These are phyloP conservation scores for Heliamphora ciliata DNA, from an alignment of 179 eudicot species.

Conservation along the genomic window DNA sequence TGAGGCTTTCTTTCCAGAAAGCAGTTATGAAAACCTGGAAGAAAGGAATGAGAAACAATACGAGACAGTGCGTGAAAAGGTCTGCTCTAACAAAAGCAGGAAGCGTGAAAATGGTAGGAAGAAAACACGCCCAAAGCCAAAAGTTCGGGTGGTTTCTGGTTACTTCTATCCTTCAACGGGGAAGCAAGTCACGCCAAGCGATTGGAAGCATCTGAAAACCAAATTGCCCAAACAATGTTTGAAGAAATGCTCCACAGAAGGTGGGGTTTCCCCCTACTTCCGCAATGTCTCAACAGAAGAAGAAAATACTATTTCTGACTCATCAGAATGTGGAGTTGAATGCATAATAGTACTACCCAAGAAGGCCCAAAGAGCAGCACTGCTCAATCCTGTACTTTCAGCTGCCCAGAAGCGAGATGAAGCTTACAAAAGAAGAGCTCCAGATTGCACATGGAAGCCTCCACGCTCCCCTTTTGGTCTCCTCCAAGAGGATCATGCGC, in stretches of 20 bases:
- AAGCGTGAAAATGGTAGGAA: not conserved
- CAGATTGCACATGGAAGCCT: slow-evolving; percentile 66
- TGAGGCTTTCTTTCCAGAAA: not conserved
- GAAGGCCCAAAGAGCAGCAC: not conserved
- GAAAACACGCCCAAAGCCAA: not conserved
- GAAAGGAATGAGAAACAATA: not conserved
- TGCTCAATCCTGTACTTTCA: slow-evolving; percentile 21
- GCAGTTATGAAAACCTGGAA: not conserved
- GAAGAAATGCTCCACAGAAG: not conserved
- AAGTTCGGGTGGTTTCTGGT: slow-evolving; percentile 23
- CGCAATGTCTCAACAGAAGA: not conserved
- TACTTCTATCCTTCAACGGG: slow-evolving; percentile 15
- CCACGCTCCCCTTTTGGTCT: slow-evolving; percentile 57
- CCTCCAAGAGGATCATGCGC: slow-evolving; percentile 69
- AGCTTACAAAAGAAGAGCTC: slow-evolving; percentile 52
- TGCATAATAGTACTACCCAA: not conserved
- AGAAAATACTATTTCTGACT: slow-evolving; percentile 5
- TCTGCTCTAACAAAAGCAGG: slow-evolving; percentile 4
- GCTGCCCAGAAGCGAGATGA: slow-evolving; percentile 43
- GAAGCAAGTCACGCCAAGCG: not conserved
- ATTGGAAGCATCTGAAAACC: slow-evolving; percentile 1
- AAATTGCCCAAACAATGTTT: not conserved
- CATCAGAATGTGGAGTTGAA: not conserved
- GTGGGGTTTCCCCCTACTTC: slow-evolving; percentile 19
- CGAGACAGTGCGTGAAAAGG: not conserved